Evolutionary conservation across 1,284 basidiomycete genomes (phyloP).

Genomic region (Sporisorium reilianum): DNA sequence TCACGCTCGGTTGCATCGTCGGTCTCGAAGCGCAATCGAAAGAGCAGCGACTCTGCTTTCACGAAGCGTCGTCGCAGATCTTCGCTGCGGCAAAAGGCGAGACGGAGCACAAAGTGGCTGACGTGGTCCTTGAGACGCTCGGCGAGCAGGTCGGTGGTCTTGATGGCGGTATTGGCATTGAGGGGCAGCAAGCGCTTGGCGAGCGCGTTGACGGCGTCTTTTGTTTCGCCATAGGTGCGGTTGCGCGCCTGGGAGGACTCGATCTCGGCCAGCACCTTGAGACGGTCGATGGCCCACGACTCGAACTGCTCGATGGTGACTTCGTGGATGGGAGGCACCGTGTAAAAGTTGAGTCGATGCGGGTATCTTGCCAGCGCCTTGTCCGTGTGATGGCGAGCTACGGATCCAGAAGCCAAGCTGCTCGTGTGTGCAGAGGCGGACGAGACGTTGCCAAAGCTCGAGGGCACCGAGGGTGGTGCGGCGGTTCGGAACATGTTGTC

Average conservation of each 20-base stretch:
- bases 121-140: conserved; percentile 89
- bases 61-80: conserved; percentile 90
- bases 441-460: conserved; percentile 38
- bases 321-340: conserved; percentile 85
- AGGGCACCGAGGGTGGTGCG: conserved; percentile 32
- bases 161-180: conserved; percentile 74
- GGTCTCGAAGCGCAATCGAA: conserved; percentile 83
- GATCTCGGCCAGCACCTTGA: conserved; percentile 90
- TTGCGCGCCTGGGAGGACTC: conserved; percentile 91
- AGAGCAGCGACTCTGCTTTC: conserved; percentile 87
- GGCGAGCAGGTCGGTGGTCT: conserved; percentile 71
- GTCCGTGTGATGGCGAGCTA: conserved; percentile 46
- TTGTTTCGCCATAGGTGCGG: conserved; percentile 81
- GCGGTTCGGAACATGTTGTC: conserved; percentile 47
- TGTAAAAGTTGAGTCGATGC: conserved; percentile 74
- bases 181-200: conserved; percentile 81
- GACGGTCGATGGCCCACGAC: conserved; percentile 85
- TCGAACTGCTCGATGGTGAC: conserved; percentile 98
- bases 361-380: conserved; percentile 52
- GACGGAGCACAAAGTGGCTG: conserved; percentile 91
- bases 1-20: conserved; percentile 77
- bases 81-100: conserved; percentile 96
- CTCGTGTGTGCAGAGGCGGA: conserved; percentile 18
- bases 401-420: conserved; percentile 31
- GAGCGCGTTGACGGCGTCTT: conserved; percentile 75